Evolutionary conservation across 176 grass and related monocot species (phyloP), one percentile per base, ranked within the genome.

Genomic region (Ensete glaucum): DNA sequence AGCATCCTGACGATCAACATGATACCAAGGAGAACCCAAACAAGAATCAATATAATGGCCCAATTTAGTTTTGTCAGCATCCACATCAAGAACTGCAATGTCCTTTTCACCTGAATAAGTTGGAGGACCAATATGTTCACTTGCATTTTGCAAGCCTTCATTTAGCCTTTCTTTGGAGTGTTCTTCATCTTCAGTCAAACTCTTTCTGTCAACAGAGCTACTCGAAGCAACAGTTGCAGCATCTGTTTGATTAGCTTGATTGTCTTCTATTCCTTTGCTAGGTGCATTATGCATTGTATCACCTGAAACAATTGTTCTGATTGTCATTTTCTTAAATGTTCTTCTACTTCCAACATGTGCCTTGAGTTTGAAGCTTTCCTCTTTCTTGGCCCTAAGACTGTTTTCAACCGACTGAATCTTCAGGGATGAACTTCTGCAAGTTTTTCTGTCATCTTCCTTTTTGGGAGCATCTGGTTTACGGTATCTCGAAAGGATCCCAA

Each of bases 401-500:
- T 56, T 27, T 58, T 27, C 57, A 13, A 16, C 25, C 9, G 26
- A 26, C 52, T 57, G 17, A 11, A 56, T 10, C 53, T 74, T 74
- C 13, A 56, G 9, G 11, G 52, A 16, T 10, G 50, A 26, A 27
- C 52, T 26, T 14, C 15, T 74, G 11, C 19, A 14, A 9, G 25
- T 8, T 9, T 53, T 17, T 1, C 13, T 80, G 59, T 50, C 52
- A 16, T 29, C 53, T 50, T 84, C 67, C 76, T 77, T 78, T 77
- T 86, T 83, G 79, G 79, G 73, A 64, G 87, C 62, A 52, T 86
- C 77, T 0, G 74, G 73, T 50, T 86, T 85, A 64, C 89, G 83
- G 81, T 85, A 92, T 71, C 85, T 92, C 60, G 90, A 85, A 53
- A 96, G 81, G 16, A 77, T 83, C 72, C 83, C 87, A 63, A 96